Conservation (phyloP, 345 rosid genomes). For the Syzygium grande region DNA sequence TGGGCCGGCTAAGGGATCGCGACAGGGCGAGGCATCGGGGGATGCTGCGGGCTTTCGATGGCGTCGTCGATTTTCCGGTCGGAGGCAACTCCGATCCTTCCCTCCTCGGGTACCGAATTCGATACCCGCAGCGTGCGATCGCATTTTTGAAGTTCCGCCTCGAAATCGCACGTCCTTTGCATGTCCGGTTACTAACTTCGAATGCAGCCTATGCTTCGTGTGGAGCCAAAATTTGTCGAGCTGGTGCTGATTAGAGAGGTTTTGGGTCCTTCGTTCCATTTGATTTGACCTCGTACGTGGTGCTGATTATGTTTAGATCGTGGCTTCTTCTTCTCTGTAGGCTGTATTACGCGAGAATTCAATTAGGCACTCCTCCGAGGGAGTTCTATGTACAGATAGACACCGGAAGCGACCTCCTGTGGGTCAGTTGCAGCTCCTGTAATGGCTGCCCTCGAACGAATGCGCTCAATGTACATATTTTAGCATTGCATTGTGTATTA, state of each 20-base stretch:
- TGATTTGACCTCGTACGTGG: not conserved
- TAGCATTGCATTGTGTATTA: not conserved
- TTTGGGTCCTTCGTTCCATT: not conserved
- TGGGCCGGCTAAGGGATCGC: slow-evolving; percentile 52
- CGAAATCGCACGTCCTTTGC: not conserved
- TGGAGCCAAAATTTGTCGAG: not conserved
- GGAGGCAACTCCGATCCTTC: slow-evolving; percentile 87
- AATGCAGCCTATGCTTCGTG: not conserved
- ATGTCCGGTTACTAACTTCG: not conserved
- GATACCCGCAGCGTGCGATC: not conserved
- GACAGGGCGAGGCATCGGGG: slow-evolving; percentile 68
- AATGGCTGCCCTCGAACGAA: slow-evolving; percentile 85
- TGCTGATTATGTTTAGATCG: not conserved
- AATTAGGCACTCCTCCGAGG: slow-evolving; percentile 83
- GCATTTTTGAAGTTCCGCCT: not conserved
- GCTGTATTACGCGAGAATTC: slow-evolving; percentile 71
- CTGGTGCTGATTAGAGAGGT: not conserved
- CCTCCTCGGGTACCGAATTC: slow-evolving; percentile 68
- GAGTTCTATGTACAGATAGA: slow-evolving; percentile 94
- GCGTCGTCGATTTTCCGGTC: slow-evolving; percentile 72
- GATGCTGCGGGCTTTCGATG: slow-evolving; percentile 51
- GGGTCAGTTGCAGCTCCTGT: slow-evolving; percentile 85
- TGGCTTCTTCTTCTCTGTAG: slow-evolving; percentile 20
- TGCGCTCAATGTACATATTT: slow-evolving; percentile 65
- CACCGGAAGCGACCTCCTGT: slow-evolving; percentile 95